These are phyloP conservation scores for Suhomyces xylopsoci DNA, from an alignment of 805 yeast species.

Conservation along the genomic window DNA sequence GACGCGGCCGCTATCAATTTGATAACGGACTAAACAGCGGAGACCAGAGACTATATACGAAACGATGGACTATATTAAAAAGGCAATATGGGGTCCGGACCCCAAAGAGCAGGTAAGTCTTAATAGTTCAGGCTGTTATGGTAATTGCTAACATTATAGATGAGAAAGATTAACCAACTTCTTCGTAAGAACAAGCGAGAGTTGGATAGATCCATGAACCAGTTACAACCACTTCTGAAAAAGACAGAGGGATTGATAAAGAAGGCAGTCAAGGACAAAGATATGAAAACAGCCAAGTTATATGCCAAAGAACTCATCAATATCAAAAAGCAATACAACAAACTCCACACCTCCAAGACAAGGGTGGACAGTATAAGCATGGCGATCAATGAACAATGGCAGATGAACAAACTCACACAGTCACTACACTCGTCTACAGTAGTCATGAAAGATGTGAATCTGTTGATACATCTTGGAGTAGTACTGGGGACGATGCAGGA, in stretches of 20 bases:
- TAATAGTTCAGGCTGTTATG: not conserved
- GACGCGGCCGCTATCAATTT: not conserved
- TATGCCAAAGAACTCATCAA: constrained; percentile 81
- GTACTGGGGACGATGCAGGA: constrained; percentile 80
- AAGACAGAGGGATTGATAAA: constrained; percentile 78
- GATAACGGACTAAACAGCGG: not conserved
- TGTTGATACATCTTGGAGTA: constrained; percentile 73
- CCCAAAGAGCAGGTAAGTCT: constrained; percentile 76
- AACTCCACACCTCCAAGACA: constrained; percentile 78
- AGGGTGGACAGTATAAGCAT: constrained; percentile 80
- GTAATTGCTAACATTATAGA: constrained; percentile 27
- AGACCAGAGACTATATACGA: not conserved
- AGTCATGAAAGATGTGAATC: constrained; percentile 86
- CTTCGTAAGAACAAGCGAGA: constrained; percentile 83
- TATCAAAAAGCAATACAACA: constrained; percentile 67
- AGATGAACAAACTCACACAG: constrained; percentile 76
- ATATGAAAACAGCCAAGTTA: constrained; percentile 66
- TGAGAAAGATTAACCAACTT: constrained; percentile 71
- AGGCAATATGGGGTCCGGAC: constrained; percentile 94
- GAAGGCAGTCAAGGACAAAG: constrained; percentile 72
- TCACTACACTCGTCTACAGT: constrained; percentile 75
- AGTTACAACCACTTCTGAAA: constrained; percentile 55
- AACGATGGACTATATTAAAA: constrained; percentile 77
- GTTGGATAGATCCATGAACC: constrained; percentile 72
- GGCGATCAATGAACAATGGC: constrained; percentile 91